Evolutionary conservation across 2,329 filamentous ascomycete genomes (phyloP), one percentile per base, ranked within the genome.

Genomic region (Verticillium alfalfae): DNA sequence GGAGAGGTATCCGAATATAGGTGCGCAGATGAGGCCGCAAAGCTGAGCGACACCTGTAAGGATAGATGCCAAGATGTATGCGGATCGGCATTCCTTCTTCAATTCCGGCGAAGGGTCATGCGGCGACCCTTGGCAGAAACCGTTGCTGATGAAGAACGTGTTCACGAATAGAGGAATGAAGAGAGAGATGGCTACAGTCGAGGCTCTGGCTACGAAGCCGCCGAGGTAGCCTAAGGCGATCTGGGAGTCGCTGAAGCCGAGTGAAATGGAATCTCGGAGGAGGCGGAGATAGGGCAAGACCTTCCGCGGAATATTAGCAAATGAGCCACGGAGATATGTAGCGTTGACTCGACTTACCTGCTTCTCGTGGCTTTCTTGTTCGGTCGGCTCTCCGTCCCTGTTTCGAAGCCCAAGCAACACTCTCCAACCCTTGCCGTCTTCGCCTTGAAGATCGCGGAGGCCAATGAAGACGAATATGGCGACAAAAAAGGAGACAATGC

Each of bases 81-180:
- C 95, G 60, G 89, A 84, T 22, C 90, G 85, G 72, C 95, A 99
- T 65, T 92, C 88, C 69, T 88, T 84, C 74, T 96, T 97, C 67
- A 97, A 87, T 68, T 94, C 91, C 1, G 85, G 85, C 0, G 83
- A 85, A 0, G 86, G 79, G 68, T 88, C 86, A 65, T 85, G 79
- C 1, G 87, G 86, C 0, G 82, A 84, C 16, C 85, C 85, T 49
- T 86, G 83, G 77, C 95, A 98, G 66, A 91, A 89, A 2, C 92
- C 93, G 60, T 89, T 89, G 57, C 81, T 79, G 65, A 94, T 90
- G 75, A 94, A 98, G 74, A 92, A 97, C 31, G 92, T 88, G 72
- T 98, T 98, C 68, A 97, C 87, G 71, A 91, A 96, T 2, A 99
- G 84, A 0, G 95, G 95, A 60, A 99, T 90, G 76, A 98, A 99